Evolutionary conservation across 108 stramenopile genomes (phyloP).

Genomic region (Cylindrotheca closterium): DNA sequence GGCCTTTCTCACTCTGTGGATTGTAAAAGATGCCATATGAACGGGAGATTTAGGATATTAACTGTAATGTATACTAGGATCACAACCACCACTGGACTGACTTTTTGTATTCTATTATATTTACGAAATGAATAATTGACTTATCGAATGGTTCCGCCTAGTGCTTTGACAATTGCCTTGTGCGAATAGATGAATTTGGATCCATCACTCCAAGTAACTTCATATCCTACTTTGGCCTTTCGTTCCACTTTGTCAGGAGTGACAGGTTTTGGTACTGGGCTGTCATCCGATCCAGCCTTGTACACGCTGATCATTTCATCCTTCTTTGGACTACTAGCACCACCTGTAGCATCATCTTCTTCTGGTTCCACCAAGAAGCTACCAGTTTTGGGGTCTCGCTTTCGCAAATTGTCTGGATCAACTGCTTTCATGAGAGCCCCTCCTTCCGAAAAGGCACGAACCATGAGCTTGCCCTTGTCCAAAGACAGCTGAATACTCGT

Average conservation of each 20-base stretch:
- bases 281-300: constrained; percentile 18
- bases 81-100: background rate
- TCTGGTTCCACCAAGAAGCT: constrained; percentile 25
- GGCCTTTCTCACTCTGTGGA: no score
- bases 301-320: constrained; percentile 26
- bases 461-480: constrained; percentile 45
- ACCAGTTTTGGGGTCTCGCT: constrained; percentile 79
- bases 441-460: constrained; percentile 69
- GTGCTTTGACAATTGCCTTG: constrained; percentile 64
- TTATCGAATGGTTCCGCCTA: constrained; percentile 56
- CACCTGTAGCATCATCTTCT: background rate
- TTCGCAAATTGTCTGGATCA: constrained; percentile 44
- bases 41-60: no score
- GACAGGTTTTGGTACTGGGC: constrained; percentile 24
- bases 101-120: background rate
- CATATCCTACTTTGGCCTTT: constrained; percentile 83
- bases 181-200: constrained; percentile 80
- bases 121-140: constrained; percentile 3
- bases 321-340: constrained; percentile 11
- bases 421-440: constrained; percentile 72
- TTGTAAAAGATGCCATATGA: no score
- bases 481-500: constrained; percentile 54
- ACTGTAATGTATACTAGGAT: constrained; percentile 19
- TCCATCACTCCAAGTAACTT: constrained; percentile 84
- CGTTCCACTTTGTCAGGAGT: constrained; percentile 55